Evolutionary conservation across 2,329 filamentous ascomycete genomes (phyloP).

Genomic region (Cladophialophora carrionii): DNA sequence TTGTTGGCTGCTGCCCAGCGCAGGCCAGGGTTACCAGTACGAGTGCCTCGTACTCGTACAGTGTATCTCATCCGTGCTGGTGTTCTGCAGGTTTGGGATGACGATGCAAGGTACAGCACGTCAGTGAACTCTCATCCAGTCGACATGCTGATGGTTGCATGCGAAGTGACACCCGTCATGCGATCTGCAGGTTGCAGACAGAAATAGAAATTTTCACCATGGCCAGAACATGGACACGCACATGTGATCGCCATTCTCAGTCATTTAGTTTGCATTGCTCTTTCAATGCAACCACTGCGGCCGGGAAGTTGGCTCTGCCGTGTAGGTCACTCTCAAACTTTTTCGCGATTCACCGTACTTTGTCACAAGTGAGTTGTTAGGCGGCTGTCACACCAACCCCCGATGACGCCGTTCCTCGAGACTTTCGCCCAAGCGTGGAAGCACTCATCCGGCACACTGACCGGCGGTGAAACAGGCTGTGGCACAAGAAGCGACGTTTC

Average conservation of each 20-base stretch:
- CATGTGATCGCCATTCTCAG: constrained; percentile 4
- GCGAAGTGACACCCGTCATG: constrained; percentile 11
- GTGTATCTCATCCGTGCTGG: not conserved
- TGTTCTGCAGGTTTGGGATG: constrained; percentile 12
- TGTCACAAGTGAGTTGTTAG: not conserved
- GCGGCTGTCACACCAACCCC: not conserved
- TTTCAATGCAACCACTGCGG: not conserved
- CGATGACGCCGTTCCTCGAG: not conserved
- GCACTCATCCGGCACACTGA: not conserved
- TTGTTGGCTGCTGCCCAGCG: not conserved
- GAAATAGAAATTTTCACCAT: constrained; percentile 10
- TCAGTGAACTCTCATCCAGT: constrained; percentile 14
- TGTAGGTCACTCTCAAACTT: not conserved
- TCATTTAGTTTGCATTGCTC: not conserved
- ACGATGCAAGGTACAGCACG: constrained; percentile 21
- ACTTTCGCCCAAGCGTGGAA: not conserved
- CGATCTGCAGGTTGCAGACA: constrained; percentile 11
- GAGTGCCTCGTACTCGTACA: no score
- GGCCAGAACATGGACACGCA: constrained; percentile 11
- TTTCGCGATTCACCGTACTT: not conserved
- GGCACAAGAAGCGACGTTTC: constrained; percentile 15
- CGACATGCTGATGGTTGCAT: constrained; percentile 2
- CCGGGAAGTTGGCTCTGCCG: not conserved
- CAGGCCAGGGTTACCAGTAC: no score
- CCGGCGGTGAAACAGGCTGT: constrained; percentile 10